Evolutionary conservation across 345 rosid species (phyloP), one percentile per base, ranked within the genome.

Genomic region (Rhodamnia rubescens): DNA sequence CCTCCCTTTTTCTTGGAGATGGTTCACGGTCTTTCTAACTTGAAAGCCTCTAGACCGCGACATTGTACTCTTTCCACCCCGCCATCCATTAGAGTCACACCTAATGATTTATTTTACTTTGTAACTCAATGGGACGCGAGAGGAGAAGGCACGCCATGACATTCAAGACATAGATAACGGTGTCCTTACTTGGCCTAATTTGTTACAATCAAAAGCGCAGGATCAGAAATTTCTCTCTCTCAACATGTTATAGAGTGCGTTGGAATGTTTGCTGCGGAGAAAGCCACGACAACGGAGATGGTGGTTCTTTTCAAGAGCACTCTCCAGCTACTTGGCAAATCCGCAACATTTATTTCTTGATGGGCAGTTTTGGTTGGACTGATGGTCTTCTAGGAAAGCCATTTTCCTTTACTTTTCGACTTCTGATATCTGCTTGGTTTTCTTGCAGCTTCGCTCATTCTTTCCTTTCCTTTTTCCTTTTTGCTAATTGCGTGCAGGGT

Each of bases 71-170:
- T 26, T 26, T 26, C 64, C 29, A 57, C 15, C 64, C 11, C 4
- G 27, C 7, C 4, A 57, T 57, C 32, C 64, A 57, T 57, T 57
- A 29, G 64, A 57, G 26, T 57, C 29, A 11, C 16, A 57, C 29
- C n/a, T 6, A 57, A 26, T 57, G 64, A 57, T 57, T 24, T 27
- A 40, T 40, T 84, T 86, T 85, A 61, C 10, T 83, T 85, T 81
- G 78, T 89, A 94, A 98, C 91, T 95, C 90, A 94, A 92, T 83
- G 93, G 94, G 86, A 90, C 93, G 89, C 86, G 95, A 92, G 95
- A 91, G 90, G 94, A 96, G 91, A 95, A 96, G 91, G 95, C 92
- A 69, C 91, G 90, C 56, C 98, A 95, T 13, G 93, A 85, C 90
- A 84, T 92, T 83, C 90, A 92, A 92, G 93, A 93, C 57, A 85